A percentile compares a stretch with the other conserved stretches of the same genome.
Conservation (phyloP, 1,284 basidiomycete genomes). For the Leccinum pachyderme region DNA sequence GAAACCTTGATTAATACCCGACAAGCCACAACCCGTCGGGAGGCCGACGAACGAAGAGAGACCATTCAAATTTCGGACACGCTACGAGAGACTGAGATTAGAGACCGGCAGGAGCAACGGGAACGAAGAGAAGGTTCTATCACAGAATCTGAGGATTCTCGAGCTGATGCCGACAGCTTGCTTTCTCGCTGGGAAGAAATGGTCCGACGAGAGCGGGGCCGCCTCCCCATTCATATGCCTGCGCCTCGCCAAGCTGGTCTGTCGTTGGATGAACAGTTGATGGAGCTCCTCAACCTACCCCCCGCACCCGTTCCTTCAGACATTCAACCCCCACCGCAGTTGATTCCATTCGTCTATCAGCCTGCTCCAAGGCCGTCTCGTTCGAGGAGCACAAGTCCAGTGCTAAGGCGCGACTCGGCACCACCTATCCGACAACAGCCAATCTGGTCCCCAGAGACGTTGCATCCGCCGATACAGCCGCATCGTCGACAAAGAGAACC, state of each 20-base stretch:
- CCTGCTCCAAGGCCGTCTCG: constrained; percentile 42
- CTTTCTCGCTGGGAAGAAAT: constrained; percentile 24
- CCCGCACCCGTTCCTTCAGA: constrained; percentile 38
- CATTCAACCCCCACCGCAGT: constrained; percentile 50
- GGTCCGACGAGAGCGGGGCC: constrained; percentile 21
- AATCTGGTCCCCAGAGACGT: constrained; percentile 21
- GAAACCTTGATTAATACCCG: constrained; percentile 20
- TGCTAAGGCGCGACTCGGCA: constrained; percentile 17
- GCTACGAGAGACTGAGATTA: constrained; percentile 2
- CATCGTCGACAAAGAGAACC: constrained; percentile 11
- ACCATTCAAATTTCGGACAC: constrained; percentile 13
- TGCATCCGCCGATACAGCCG: constrained; percentile 14
- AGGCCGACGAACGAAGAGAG: constrained; percentile 16
- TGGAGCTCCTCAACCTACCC: constrained; percentile 53
- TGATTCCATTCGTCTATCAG: constrained; percentile 54
- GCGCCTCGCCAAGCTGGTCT: constrained; percentile 42
- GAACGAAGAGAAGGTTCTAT: constrained; percentile 20
- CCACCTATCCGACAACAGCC: constrained; percentile 21
- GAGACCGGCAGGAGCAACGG: neutral
- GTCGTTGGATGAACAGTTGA: constrained; percentile 56
- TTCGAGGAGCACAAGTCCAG: constrained; percentile 45
- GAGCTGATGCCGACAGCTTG: constrained; percentile 29
- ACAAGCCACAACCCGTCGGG: constrained; percentile 8
- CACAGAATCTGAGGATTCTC: constrained; percentile 25
- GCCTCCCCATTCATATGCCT: constrained; percentile 40